Percentiles rank a stretch among this genome's conserved stretches.
Conservation (phyloP, 2,329 filamentous ascomycete species). For the Calonectria pauciramosa region DNA sequence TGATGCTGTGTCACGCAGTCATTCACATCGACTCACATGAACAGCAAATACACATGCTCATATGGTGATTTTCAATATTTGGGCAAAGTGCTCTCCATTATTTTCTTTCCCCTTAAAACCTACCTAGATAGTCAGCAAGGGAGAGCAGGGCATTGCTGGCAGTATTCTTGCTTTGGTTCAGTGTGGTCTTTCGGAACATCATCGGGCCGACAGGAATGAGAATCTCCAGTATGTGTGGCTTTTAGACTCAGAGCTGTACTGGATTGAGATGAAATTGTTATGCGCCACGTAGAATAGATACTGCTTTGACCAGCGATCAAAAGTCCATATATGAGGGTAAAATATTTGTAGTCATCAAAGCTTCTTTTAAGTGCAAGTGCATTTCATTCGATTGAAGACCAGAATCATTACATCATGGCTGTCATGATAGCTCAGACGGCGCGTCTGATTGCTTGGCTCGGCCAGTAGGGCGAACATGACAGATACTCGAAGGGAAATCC, state of each 20-base stretch:
- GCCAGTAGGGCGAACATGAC: background rate
- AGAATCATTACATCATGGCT: background rate
- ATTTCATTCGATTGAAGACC: background rate
- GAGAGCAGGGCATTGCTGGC: background rate
- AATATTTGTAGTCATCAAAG: background rate
- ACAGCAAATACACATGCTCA: background rate
- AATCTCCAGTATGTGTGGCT: background rate
- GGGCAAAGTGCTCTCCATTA: background rate
- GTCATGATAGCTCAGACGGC: background rate
- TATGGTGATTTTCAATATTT: background rate
- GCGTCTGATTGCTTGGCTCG: background rate
- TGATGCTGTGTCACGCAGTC: no score
- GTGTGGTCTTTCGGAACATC: background rate
- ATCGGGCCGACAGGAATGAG: background rate
- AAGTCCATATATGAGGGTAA: background rate
- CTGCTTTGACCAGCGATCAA: background rate
- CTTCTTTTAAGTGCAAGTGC: no score
- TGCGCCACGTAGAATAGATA: background rate
- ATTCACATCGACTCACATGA: background rate
- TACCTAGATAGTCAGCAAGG: background rate
- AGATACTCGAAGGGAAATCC: background rate
- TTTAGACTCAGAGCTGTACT: background rate
- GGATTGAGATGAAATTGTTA: background rate
- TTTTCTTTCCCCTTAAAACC: background rate
- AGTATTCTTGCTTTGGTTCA: background rate